phyloP scores from a whole-genome alignment of 306 rosid genomes.

The Prunus armeniaca region DNA sequence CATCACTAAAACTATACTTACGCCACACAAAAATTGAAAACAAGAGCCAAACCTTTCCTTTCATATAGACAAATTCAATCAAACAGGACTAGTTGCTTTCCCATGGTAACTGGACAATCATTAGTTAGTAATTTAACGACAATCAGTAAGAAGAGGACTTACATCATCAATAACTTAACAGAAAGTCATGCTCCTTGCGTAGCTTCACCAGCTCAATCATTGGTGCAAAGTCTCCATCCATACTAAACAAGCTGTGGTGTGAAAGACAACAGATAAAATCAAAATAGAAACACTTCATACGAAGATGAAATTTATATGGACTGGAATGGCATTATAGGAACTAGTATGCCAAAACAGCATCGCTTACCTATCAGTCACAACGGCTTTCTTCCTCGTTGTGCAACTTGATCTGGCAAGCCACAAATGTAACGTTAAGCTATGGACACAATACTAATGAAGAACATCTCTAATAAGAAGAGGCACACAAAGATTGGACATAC shows the following conservation, averaged over 20 bases:
- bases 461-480: too few relatives aligned
- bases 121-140: too few relatives aligned
- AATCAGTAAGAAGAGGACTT: slow-evolving; percentile 8
- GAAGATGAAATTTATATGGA: neutral
- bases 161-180: slow-evolving; percentile 90
- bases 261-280: neutral
- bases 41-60: neutral
- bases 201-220: slow-evolving; percentile 70
- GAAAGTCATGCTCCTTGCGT: slow-evolving; percentile 64
- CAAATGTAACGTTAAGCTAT: neutral
- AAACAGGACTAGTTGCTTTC: neutral
- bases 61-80: neutral
- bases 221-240: slow-evolving; percentile 98
- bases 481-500: slow-evolving; percentile 47
- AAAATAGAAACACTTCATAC: neutral
- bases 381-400: slow-evolving; percentile 67
- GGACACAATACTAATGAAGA: neutral
- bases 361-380: slow-evolving; percentile 85
- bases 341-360: neutral
- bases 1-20: slow-evolving; percentile 8
- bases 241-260: slow-evolving; percentile 82
- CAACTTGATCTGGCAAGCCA: slow-evolving; percentile 65
- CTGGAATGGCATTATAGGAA: too few relatives aligned
- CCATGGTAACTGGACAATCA: too few relatives aligned
- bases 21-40: neutral